Base-by-base conservation (phyloP, 2,329 filamentous ascomycete genomes). In the Aureobasidium sp. region DNA sequence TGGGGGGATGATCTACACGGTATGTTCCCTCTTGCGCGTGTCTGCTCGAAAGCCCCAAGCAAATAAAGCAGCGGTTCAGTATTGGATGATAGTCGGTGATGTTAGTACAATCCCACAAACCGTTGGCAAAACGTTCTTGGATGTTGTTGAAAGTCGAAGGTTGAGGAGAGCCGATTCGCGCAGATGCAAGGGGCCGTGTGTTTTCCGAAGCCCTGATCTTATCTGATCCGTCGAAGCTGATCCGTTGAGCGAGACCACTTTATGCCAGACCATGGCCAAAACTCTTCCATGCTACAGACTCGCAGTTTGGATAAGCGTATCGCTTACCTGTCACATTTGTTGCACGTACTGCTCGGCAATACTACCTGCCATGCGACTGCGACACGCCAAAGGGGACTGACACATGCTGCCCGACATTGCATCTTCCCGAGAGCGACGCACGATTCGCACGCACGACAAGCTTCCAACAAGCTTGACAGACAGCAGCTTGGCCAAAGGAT, bases 61-160 rank as follows among this genome's bases (percentile, higher is more conserved):
- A 54, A 54, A 54, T 54, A 54, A 21, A 42, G 37, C 37, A 54
- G 50, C 50, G 50, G 50, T 40, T 3, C 23, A 54, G 50, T 54
- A 54, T 54, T 31, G n/a, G n/a, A n/a, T n/a, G 50, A 42, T 42
- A 42, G 25, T 29, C 50, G 35, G n/a, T 8, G 35, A 54, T 54
- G n/a, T n/a, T n/a, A 54, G 37, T 37, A 54, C 25, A n/a, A 42
- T 42, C 37, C 35, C 19, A 21, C 37, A 9, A 31, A n/a, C 46
- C 31, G 37, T 27, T 17, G n/a, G 5, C 0, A 29, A 54, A 54
- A 54, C 50, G 50, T 54, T 53, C 9, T 10, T 27, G 33, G 49
- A 27, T 23, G 47, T 38, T 21, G 31, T 31, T 23, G 23, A 37
- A 29, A 37, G 19, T 25, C 29, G 11, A 25, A 25, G 31, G 46